phyloP scores from a whole-genome alignment of 331 rosid species.

The Spiraea crenata region DNA sequence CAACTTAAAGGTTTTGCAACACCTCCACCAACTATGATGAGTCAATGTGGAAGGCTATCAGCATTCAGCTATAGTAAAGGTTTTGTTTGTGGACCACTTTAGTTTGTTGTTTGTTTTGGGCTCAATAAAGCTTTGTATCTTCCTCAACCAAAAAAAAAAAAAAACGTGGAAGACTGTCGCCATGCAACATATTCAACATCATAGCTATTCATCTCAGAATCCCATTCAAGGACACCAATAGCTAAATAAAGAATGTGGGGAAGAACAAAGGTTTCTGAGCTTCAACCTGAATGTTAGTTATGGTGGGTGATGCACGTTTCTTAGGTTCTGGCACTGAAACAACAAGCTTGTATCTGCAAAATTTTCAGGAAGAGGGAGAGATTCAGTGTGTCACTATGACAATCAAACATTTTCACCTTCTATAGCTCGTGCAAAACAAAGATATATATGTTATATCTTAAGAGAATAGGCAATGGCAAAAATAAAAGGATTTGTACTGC shows the following conservation, averaged over 20 bases:
- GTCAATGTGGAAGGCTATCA: background rate
- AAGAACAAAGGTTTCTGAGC: background rate
- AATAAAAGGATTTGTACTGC: background rate
- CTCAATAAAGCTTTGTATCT: no score
- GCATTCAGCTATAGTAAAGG: background rate
- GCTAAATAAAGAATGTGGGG: background rate
- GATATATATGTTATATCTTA: background rate
- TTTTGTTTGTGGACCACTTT: no score
- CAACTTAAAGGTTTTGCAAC: background rate
- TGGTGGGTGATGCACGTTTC: constrained; percentile 75
- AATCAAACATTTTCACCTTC: background rate
- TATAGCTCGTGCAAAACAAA: background rate
- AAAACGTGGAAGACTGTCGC: background rate
- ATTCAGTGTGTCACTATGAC: background rate
- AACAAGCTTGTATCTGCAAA: constrained; percentile 87
- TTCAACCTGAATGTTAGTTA: constrained; percentile 85
- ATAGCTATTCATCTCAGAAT: background rate
- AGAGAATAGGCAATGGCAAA: background rate
- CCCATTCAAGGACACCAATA: background rate
- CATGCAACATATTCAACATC: background rate
- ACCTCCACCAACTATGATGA: background rate
- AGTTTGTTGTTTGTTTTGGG: no score
- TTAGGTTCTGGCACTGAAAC: constrained; percentile 89
- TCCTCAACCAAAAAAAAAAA: no score
- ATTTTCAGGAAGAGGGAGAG: constrained; percentile 12